A percentile compares a stretch with the other conserved stretches of the same genome.
Evolutionary conservation across 768 basidiomycete genomes (phyloP).

Genomic region (Paxillus ammoniavirescens): DNA sequence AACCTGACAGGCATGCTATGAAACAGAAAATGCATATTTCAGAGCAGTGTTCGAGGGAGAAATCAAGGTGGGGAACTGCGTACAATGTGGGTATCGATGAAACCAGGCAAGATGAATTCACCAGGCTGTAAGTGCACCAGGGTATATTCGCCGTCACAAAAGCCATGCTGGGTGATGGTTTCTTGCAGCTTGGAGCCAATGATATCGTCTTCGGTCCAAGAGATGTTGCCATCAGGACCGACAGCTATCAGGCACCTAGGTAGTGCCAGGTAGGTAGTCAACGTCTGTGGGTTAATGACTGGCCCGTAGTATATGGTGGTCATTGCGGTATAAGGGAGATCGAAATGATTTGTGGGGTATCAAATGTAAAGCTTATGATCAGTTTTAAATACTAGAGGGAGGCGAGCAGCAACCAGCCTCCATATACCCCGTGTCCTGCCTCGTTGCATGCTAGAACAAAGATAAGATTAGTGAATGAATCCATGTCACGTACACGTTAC

Average conservation of each 20-base stretch:
- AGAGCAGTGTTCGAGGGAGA: background rate
- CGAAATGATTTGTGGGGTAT: background rate
- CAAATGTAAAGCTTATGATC: background rate
- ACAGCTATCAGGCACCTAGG: conserved; percentile 59
- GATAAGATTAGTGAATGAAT: background rate
- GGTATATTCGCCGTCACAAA: conserved; percentile 28
- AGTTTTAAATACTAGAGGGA: background rate
- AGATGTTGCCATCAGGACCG: conserved; percentile 51
- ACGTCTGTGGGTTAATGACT: conserved; percentile 51
- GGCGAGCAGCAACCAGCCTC: background rate
- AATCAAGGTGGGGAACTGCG: conserved; percentile 22
- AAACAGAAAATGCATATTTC: background rate
- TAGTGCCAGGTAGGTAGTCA: conserved; percentile 43
- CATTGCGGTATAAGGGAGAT: conserved; percentile 7
- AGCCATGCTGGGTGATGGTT: conserved; percentile 51
- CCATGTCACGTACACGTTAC: no score
- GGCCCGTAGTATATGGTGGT: conserved; percentile 53
- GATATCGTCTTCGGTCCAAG: conserved; percentile 70
- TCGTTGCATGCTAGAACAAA: background rate
- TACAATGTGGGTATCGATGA: conserved; percentile 91
- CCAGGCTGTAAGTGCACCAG: conserved; percentile 45
- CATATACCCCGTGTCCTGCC: background rate
- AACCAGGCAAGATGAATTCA: conserved; percentile 81
- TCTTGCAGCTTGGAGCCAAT: conserved; percentile 44
- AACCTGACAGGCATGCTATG: conserved; percentile 40